A percentile compares a stretch with the other conserved stretches of the same genome.
phyloP scores from a whole-genome alignment of 2,329 filamentous ascomycete species.

The Tolypocladium sp. region DNA sequence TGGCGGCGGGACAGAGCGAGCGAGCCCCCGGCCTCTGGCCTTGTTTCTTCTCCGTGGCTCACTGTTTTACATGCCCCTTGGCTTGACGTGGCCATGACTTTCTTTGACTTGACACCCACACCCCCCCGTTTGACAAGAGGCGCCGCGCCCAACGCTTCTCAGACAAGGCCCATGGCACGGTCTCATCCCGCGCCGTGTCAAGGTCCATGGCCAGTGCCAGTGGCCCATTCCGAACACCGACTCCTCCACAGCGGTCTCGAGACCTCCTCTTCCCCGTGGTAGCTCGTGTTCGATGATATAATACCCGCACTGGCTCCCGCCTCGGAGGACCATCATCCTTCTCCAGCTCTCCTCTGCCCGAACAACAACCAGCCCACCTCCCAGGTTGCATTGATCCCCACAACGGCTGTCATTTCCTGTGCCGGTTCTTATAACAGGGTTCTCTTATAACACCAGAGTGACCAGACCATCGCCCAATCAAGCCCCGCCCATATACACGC shows the following conservation, averaged over 20 bases:
- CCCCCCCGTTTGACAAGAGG: neutral
- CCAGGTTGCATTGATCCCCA: neutral
- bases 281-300: neutral
- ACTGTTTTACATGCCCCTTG: neutral
- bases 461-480: neutral
- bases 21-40: neutral
- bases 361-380: neutral
- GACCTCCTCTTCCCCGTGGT: neutral
- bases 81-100: neutral
- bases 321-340: neutral
- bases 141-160: slow-evolving; percentile 1
- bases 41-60: neutral
- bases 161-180: slow-evolving; percentile 11
- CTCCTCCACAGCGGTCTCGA: neutral
- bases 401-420: neutral
- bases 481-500: neutral
- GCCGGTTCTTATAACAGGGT: neutral
- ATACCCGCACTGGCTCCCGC: slow-evolving; percentile 6
- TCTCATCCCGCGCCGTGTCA: slow-evolving; percentile 8
- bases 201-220: neutral
- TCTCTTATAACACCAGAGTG: neutral
- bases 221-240: neutral
- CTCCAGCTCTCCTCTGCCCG: neutral
- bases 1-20: neutral
- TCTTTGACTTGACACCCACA: neutral